These are phyloP conservation scores for Phanerochaete carnosa DNA, from an alignment of 768 basidiomycete species.

Conservation along the genomic window DNA sequence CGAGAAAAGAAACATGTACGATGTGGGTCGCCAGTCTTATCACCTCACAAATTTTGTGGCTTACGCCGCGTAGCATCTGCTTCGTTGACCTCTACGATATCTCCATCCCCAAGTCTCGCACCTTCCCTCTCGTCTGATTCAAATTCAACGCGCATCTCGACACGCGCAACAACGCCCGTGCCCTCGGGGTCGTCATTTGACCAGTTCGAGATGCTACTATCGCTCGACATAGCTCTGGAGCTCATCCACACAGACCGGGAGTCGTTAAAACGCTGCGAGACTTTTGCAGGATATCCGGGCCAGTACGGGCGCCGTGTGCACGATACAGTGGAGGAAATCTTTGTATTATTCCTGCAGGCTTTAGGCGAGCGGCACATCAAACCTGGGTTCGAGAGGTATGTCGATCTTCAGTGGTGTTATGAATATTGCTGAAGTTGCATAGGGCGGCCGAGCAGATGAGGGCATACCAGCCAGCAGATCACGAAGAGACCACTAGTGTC, in stretches of 20 bases:
- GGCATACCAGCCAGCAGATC: slow-evolving; percentile 86
- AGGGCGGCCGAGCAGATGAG: slow-evolving; percentile 91
- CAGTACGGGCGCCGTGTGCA: slow-evolving; percentile 82
- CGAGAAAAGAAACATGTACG: slow-evolving; percentile 7
- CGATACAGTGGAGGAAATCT: slow-evolving; percentile 93
- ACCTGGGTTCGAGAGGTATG: slow-evolving; percentile 65
- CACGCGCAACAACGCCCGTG: slow-evolving; percentile 17
- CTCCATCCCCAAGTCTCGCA: background rate
- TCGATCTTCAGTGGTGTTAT: background rate
- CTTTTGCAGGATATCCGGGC: slow-evolving; percentile 84
- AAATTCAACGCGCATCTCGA: slow-evolving; percentile 19
- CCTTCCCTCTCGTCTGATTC: slow-evolving; percentile 23
- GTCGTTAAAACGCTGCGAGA: slow-evolving; percentile 87
- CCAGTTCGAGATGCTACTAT: slow-evolving; percentile 83
- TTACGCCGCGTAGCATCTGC: background rate
- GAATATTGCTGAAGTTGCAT: background rate
- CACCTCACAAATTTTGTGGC: background rate
- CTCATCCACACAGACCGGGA: slow-evolving; percentile 94
- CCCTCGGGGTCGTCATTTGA: slow-evolving; percentile 29
- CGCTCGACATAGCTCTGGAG: slow-evolving; percentile 86
- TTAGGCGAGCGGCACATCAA: slow-evolving; percentile 76
- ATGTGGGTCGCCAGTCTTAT: slow-evolving; percentile 7
- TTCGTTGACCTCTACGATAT: slow-evolving; percentile 2
- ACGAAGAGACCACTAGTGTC: slow-evolving; percentile 75
- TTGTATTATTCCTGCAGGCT: slow-evolving; percentile 78